Percentiles rank a stretch among this genome's conserved stretches.
These are phyloP conservation scores for Diaporthe helianthi DNA, from an alignment of 2,329 filamentous ascomycete species.

Conservation along the genomic window DNA sequence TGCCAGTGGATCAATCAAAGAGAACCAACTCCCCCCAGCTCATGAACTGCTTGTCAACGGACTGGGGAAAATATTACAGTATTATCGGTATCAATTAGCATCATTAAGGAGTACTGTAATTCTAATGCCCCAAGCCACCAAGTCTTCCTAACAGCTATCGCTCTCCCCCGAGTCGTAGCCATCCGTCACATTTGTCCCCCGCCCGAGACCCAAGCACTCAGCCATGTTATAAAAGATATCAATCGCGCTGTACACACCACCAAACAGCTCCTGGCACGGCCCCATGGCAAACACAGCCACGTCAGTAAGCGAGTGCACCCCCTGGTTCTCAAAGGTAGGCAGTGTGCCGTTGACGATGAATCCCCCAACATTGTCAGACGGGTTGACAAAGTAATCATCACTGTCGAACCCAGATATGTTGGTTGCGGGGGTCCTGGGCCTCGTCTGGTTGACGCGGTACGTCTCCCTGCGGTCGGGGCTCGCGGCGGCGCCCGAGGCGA, in stretches of 20 bases:
- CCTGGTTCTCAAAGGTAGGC: conserved; percentile 66
- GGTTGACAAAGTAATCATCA: conserved; percentile 68
- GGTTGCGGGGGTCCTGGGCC: conserved; percentile 67
- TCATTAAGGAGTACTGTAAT: background rate
- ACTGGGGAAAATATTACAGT: background rate
- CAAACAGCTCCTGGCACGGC: conserved; percentile 79
- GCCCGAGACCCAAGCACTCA: conserved; percentile 66
- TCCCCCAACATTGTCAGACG: conserved; percentile 58
- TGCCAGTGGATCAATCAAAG: too few relatives aligned
- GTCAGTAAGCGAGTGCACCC: conserved; percentile 79
- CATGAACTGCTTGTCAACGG: background rate
- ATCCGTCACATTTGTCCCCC: conserved; percentile 40
- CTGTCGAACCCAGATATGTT: conserved; percentile 57
- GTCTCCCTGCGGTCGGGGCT: conserved; percentile 79
- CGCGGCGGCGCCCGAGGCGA: conserved; percentile 75
- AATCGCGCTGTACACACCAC: conserved; percentile 73
- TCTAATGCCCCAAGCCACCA: background rate
- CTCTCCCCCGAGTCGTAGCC: background rate
- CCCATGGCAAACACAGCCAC: conserved; percentile 81
- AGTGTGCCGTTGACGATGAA: conserved; percentile 80
- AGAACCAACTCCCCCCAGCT: background rate
- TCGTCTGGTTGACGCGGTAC: conserved; percentile 73
- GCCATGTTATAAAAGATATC: conserved; percentile 80
- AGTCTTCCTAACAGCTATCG: too few relatives aligned
- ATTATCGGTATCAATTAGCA: background rate